Evolutionary conservation across 2,329 filamentous ascomycete species (phyloP), one percentile per base, ranked within the genome.

Genomic region (Dothidotthia symphoricarpi): DNA sequence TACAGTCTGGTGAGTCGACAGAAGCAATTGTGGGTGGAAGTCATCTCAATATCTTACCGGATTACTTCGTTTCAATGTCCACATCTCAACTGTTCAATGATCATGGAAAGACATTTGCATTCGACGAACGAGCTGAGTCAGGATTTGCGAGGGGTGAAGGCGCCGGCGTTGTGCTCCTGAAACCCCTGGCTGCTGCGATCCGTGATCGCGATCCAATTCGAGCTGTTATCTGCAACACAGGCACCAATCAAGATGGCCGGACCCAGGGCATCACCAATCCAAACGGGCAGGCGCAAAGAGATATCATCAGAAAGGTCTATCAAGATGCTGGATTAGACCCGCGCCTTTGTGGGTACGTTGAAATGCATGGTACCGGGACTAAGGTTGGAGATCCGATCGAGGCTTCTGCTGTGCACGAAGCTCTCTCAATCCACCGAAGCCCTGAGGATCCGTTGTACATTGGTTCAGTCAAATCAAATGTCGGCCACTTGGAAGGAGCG

Each of bases 61-160:
- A 59, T 24, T 52, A 53, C 28, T 59, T 42, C 41, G 55, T 59
- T 19, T 49, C 45, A 6, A 49, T 50, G 31, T 54, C 50, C 24
- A 55, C 47, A 42, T 55, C 55, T 8, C 30, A 49, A n/a, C 37
- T 57, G 2, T 51, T 57, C 29, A 49, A 54, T 16, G 45, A 63
- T 26, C 55, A 53, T n/a, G 64, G 66, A 3, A 50, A 47, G 25
- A 62, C 49, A 2, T 28, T 45, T 30, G 57, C 63, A 15, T 69
- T 64, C 40, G 81, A 82, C 49, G 56, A 68, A n/a, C 69, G 71
- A 3, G 82, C 78, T 13, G 17, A 32, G 5, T 52, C 49, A 2
- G 83, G 83, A 0, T 86, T 85, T 52, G 81, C 77, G 0, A 73
- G 81, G 25, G 82, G 81, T 1, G 82, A 86, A 52, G 82, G 81